phyloP scores from a whole-genome alignment of 345 rosid species.

The Excoecaria agallocha region DNA sequence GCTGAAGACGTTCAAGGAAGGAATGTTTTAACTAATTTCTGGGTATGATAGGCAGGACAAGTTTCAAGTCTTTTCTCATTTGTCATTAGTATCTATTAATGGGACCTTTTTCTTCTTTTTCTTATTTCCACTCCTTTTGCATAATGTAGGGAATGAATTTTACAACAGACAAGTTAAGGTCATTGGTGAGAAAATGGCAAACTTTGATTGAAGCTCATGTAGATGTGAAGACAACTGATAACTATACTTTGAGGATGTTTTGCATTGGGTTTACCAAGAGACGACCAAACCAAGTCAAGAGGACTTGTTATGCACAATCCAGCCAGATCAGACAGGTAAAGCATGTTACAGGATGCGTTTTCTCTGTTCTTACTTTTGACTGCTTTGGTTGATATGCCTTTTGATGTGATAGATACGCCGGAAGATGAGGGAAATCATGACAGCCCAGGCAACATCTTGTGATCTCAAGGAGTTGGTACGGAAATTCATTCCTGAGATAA shows the following conservation, averaged over 20 bases:
- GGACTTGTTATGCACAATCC: slow-evolving; percentile 93
- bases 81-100: background rate
- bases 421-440: slow-evolving; percentile 93
- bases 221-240: slow-evolving; percentile 96
- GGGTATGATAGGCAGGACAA: slow-evolving; percentile 48
- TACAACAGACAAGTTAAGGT: slow-evolving; percentile 92
- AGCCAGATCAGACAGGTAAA: slow-evolving; percentile 84
- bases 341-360: background rate
- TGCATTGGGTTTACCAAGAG: slow-evolving; percentile 95
- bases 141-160: slow-evolving; percentile 83
- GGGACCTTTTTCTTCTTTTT: background rate
- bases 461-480: slow-evolving; percentile 85
- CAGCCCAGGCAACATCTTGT: slow-evolving; percentile 73
- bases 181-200: slow-evolving; percentile 93
- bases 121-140: background rate
- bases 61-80: too few species aligned
- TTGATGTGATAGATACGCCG: slow-evolving; percentile 56
- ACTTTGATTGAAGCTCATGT: slow-evolving; percentile 87
- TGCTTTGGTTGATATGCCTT: background rate
- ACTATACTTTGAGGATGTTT: slow-evolving; percentile 79
- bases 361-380: background rate
- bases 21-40: slow-evolving; percentile 86
- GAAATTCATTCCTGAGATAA: slow-evolving; percentile 78
- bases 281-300: slow-evolving; percentile 85
- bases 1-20: slow-evolving; percentile 94